Percentiles rank a stretch among this genome's conserved stretches.
Evolutionary conservation across 2,329 filamentous ascomycete species (phyloP).

Genomic region (Clonostachys rhizophaga): DNA sequence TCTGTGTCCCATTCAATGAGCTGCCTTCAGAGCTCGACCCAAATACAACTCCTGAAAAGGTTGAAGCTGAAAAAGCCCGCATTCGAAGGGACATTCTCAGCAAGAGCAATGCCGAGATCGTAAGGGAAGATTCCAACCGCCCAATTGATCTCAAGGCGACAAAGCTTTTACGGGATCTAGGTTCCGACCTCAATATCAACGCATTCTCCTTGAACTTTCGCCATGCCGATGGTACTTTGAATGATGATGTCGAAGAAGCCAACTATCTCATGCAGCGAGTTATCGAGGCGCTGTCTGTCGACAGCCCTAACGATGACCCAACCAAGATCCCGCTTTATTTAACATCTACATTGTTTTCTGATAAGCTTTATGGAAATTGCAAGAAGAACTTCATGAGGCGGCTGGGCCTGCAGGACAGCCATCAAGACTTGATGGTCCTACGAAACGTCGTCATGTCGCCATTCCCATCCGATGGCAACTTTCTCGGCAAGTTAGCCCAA

Average conservation of each 20-base stretch:
- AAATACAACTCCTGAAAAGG: conserved; percentile 11
- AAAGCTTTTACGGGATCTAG: conserved; percentile 29
- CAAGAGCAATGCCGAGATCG: conserved; percentile 27
- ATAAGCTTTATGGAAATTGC: conserved; percentile 33
- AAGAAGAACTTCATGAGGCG: conserved; percentile 32
- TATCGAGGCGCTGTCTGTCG: conserved; percentile 33
- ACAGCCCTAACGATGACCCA: conserved; percentile 28
- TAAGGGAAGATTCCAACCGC: conserved; percentile 14
- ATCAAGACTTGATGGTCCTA: conserved; percentile 33
- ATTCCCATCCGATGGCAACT: conserved; percentile 30
- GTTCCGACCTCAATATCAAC: conserved; percentile 43
- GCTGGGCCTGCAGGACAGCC: conserved; percentile 22
- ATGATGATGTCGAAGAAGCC: conserved; percentile 38
- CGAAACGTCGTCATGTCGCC: conserved; percentile 44
- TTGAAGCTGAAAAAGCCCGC: conserved; percentile 27
- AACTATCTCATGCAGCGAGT: conserved; percentile 42
- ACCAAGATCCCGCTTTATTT: conserved; percentile 34
- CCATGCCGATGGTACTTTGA: conserved; percentile 18
- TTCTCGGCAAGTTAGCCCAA: conserved; percentile 26
- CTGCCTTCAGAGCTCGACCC: conserved; percentile 23
- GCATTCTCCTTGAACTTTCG: conserved; percentile 37
- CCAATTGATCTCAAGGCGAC: conserved; percentile 22
- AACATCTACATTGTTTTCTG: conserved; percentile 35
- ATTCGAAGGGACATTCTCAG: conserved; percentile 30
- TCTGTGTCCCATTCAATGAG: conserved; percentile 35